A percentile compares a stretch with the other conserved stretches of the same genome.
These are phyloP conservation scores for Penicillium coffeae DNA, from an alignment of 495 filamentous ascomycete species.

Conservation along the genomic window DNA sequence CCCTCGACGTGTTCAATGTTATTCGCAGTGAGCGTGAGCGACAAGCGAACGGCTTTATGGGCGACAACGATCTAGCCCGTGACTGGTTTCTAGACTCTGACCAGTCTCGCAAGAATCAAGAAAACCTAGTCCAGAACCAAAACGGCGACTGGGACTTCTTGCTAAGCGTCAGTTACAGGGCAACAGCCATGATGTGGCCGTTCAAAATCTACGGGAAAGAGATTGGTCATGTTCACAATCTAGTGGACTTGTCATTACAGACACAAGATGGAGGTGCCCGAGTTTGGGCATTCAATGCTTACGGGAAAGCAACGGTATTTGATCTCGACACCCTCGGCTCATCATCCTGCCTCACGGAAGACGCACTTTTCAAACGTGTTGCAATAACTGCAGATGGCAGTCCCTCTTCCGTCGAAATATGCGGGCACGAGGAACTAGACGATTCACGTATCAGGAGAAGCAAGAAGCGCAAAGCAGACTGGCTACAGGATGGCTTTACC, in stretches of 20 bases:
- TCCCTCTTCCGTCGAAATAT: conserved; percentile 14
- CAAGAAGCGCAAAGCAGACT: conserved; percentile 30
- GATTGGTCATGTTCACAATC: conserved; percentile 32
- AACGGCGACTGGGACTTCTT: conserved; percentile 42
- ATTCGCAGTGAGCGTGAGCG: conserved; percentile 36
- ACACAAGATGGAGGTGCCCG: conserved; percentile 33
- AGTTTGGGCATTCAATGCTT: conserved; percentile 37
- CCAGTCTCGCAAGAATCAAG: conserved; percentile 24
- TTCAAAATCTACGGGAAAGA: conserved; percentile 43
- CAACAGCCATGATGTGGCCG: conserved; percentile 39
- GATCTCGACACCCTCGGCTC: conserved; percentile 36
- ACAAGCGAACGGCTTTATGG: conserved; percentile 34
- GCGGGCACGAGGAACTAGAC: conserved; percentile 12
- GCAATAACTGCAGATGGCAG: conserved; percentile 29
- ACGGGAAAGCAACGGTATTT: conserved; percentile 30
- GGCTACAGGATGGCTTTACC: conserved; percentile 18
- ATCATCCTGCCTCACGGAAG: conserved; percentile 1
- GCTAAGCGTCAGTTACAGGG: conserved; percentile 31
- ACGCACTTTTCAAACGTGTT: conserved; percentile 23
- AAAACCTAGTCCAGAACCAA: conserved; percentile 33
- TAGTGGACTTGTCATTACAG: conserved; percentile 38
- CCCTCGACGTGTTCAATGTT: conserved; percentile 55
- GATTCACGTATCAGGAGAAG: conserved; percentile 6
- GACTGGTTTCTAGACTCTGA: conserved; percentile 34
- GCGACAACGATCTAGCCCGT: conserved; percentile 29